phyloP scores from a whole-genome alignment of 2,329 filamentous ascomycete species.

The Fusarium pseudoanthophilum region DNA sequence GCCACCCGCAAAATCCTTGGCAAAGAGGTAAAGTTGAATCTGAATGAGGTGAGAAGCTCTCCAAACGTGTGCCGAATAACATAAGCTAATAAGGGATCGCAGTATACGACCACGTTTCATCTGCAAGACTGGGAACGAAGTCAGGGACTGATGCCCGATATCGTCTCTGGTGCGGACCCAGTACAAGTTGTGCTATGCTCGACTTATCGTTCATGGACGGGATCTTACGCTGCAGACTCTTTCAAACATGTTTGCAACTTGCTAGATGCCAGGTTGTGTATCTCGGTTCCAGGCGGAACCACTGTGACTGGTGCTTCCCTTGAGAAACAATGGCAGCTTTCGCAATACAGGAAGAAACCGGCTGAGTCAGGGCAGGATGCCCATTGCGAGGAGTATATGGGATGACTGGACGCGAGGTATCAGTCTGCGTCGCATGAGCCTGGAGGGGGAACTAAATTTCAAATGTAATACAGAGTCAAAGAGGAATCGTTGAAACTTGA shows the following conservation, averaged over 20 bases:
- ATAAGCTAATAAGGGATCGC: not conserved
- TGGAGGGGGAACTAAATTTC: rapidly evolving
- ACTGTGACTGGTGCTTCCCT: not conserved
- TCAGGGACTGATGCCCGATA: not conserved
- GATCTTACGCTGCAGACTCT: not conserved
- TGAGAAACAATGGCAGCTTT: not conserved
- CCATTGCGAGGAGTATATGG: not conserved
- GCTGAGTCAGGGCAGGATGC: not conserved
- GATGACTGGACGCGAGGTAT: not conserved
- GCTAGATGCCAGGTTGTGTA: not conserved
- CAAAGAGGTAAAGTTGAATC: not conserved
- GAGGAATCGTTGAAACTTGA: not conserved
- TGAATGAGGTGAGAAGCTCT: not conserved
- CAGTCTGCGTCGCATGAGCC: rapidly evolving
- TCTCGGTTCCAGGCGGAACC: not conserved
- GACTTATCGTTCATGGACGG: not conserved
- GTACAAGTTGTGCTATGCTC: not conserved
- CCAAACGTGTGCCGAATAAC: rapidly evolving
- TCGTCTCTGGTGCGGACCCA: not conserved
- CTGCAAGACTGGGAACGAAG: not conserved
- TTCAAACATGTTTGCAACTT: not conserved
- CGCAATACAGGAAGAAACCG: not conserved
- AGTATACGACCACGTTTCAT: not conserved
- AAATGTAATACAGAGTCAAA: too few species aligned
- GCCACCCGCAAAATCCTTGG: not conserved